Evolutionary conservation across 306 rosid genomes (phyloP).

Genomic region (Purshia tridentata): DNA sequence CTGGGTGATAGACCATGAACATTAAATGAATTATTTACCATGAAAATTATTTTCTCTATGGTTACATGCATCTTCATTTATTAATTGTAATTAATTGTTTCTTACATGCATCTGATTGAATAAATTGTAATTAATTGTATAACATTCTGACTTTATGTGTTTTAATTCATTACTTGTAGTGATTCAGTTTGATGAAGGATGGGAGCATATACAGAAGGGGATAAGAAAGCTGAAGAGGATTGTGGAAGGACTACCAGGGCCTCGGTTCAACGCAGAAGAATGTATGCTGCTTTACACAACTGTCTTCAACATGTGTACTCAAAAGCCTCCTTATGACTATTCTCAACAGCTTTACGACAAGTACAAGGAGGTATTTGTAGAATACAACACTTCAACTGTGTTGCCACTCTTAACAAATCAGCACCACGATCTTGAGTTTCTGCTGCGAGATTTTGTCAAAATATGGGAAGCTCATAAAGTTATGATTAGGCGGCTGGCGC

Average conservation of each 20-base stretch:
- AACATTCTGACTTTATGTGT: too few species aligned
- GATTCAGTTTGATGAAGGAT: background rate
- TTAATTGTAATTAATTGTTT: too few species aligned
- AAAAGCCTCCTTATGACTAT: slow-evolving; percentile 34
- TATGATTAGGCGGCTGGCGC: slow-evolving; percentile 33
- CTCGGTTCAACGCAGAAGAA: background rate
- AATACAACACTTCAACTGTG: slow-evolving; percentile 34
- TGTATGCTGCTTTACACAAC: slow-evolving; percentile 12
- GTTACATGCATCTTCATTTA: too few species aligned
- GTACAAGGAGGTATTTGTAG: slow-evolving; percentile 25
- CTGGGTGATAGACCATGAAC: too few species aligned
- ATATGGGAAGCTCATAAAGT: slow-evolving; percentile 50
- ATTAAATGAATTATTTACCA: too few species aligned
- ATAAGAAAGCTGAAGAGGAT: slow-evolving; percentile 28
- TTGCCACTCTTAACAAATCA: slow-evolving; percentile 48
- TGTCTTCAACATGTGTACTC: slow-evolving; percentile 46
- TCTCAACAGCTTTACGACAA: slow-evolving; percentile 42
- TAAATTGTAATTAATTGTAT: too few species aligned
- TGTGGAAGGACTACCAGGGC: background rate
- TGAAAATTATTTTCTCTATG: too few species aligned
- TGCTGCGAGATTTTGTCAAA: slow-evolving; percentile 55
- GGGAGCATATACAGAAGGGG: background rate
- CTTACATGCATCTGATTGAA: too few species aligned
- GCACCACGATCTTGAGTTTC: slow-evolving; percentile 42
- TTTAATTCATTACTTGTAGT: too few species aligned